These are phyloP conservation scores for Backusella tuberculispora DNA, from an alignment of 192 early-diverging fungal genomes.

Conservation along the genomic window DNA sequence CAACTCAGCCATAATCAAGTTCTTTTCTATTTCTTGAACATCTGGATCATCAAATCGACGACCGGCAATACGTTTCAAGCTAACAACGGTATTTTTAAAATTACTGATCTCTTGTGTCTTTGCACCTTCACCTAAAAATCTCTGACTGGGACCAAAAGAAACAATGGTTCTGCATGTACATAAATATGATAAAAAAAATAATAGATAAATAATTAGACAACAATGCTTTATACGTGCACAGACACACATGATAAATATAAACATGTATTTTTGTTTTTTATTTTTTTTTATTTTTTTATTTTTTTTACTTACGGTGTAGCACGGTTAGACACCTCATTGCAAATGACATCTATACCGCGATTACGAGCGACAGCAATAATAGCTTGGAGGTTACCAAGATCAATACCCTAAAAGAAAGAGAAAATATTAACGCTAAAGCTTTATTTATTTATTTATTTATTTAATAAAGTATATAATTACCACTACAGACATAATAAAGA, in stretches of 20 bases:
- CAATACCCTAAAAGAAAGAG: constrained; percentile 67
- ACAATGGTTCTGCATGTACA: constrained; percentile 40
- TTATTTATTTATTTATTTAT: neutral
- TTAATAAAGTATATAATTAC: neutral
- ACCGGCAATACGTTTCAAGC: constrained; percentile 90
- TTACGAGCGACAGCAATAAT: constrained; percentile 97
- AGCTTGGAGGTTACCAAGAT: constrained; percentile 95
- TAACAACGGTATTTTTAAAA: constrained; percentile 92
- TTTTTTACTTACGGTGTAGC: constrained; percentile 81
- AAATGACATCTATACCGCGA: constrained; percentile 96
- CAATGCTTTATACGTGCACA: neutral
- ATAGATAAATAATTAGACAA: neutral
- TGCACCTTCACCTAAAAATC: constrained; percentile 92
- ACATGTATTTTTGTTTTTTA: neutral
- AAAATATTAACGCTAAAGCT: neutral
- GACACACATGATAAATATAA: neutral
- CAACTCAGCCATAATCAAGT: constrained; percentile 80
- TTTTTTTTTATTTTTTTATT: neutral
- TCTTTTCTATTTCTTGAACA: constrained; percentile 77
- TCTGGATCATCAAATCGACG: constrained; percentile 85
- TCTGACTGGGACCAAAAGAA: constrained; percentile 93
- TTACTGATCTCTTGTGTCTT: constrained; percentile 96
- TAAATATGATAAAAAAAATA: constrained; percentile 59
- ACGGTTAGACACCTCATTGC: constrained; percentile 95
- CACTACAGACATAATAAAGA: constrained; percentile 5